Evolutionary conservation across 75 land plant genomes (phyloP), one percentile per base, ranked within the genome.

Genomic region (Picea sitchensis): DNA sequence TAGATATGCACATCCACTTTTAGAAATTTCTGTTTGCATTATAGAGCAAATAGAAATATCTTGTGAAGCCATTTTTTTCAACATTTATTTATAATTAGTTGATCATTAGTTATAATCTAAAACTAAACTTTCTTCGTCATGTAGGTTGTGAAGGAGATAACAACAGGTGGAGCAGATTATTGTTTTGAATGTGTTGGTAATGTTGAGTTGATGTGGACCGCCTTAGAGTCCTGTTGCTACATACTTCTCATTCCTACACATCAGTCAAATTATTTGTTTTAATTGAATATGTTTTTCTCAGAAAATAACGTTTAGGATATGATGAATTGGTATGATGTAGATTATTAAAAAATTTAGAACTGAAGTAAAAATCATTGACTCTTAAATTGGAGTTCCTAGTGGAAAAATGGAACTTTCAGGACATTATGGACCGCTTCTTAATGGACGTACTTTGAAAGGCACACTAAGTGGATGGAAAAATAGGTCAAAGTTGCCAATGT

Each of bases 161-260:
- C 92, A 32, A 85, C 81, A 79, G 99, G 97, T 61, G 99, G 99
- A 14, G 98, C 91, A n/a, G 98, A 94, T 75, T 96, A 94, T 68
- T 80, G 88, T 61, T 92, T 96, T 90, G 99, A 96, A 84, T 96
- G 99, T 69, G 82, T 95, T 47, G 99, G 98, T 54, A 89, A 92
- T 80, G 89, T 88, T 5, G 90, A 84, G 34, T 77, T 92, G 65
- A 68, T 96, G 30, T 65, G 88, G 13, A 86, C 93, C 15, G 99
- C 99, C 17, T 83, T 94, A 23, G 91, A 92, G 56, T 92, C 94
- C 23, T 90, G 95, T 71, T 84, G 86, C 68, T 88, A 89, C 80
- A 95, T 93, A 86, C 83, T 51, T 78, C 2, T 58, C 36, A 14
- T 31, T 76, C 59, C 8, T 32, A 18, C 2, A 34, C 36, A 14